A percentile compares a stretch with the other conserved stretches of the same genome.
Conservation (phyloP, 441 rosid species). For the Erodium moschatum region DNA sequence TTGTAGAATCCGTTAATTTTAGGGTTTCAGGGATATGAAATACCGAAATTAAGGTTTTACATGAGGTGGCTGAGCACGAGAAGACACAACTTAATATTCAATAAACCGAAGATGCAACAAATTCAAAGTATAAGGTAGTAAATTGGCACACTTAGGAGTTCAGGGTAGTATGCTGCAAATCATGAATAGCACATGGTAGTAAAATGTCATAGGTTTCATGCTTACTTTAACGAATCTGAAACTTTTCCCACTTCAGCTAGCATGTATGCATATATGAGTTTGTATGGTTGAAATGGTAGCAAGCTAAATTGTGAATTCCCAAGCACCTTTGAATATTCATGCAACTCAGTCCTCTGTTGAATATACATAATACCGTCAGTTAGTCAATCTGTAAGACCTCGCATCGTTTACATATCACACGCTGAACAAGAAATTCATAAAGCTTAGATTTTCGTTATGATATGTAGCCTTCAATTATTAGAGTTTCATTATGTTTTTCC, state of each 20-base stretch:
- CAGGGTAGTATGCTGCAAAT: too few species aligned
- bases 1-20: too few species aligned
- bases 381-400: constrained; percentile 12
- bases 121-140: too few species aligned
- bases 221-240: constrained; percentile 75
- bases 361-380: constrained; percentile 18
- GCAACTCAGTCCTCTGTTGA: constrained; percentile 73
- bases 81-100: too few species aligned
- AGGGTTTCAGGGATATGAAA: too few species aligned
- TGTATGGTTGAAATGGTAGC: constrained; percentile 72
- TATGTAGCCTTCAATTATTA: too few species aligned
- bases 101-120: too few species aligned
- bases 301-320: constrained; percentile 72
- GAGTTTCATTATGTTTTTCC: neutral
- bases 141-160: too few species aligned
- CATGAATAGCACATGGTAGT: too few species aligned
- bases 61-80: too few species aligned
- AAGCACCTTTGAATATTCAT: constrained; percentile 67
- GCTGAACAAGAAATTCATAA: neutral
- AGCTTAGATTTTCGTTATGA: neutral
- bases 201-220: neutral
- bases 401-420: neutral
- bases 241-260: constrained; percentile 75
- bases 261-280: constrained; percentile 70
- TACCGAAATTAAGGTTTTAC: too few species aligned